Conservation (phyloP, 371 early-diverging fungal species). For the Mucor plumbeus region DNA sequence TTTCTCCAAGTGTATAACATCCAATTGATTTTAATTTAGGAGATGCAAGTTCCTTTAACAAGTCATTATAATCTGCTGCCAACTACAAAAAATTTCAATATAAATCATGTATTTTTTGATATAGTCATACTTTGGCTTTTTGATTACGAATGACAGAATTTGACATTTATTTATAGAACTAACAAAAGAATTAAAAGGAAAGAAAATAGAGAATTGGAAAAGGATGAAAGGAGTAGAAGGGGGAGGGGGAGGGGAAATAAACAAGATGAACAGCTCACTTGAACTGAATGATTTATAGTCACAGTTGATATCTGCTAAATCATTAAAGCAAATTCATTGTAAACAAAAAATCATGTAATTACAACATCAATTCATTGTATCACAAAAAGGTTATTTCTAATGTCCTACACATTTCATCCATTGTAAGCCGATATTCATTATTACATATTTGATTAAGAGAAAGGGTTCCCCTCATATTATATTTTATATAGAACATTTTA, state of each 20-base stretch:
- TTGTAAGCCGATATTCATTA: neutral
- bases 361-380: neutral
- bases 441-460: too few relatives aligned
- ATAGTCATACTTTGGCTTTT: conserved; percentile 32
- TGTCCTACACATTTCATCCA: neutral
- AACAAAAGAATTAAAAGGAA: neutral
- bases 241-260: conserved; percentile 5
- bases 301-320: neutral
- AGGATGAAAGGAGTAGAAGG: conserved; percentile 1
- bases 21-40: conserved; percentile 51
- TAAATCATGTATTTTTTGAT: neutral
- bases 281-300: neutral
- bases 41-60: conserved; percentile 52
- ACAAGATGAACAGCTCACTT: conserved; percentile 8
- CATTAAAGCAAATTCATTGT: neutral
- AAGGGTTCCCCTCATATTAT: too few relatives aligned
- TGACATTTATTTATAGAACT: conserved; percentile 9
- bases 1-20: conserved; percentile 53
- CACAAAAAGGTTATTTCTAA: neutral
- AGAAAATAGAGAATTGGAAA: neutral
- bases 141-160: conserved; percentile 26
- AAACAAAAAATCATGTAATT: neutral
- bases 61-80: conserved; percentile 54
- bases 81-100: conserved; percentile 28
- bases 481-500: neutral